These are phyloP conservation scores for Cryptococcus wingfieldii DNA, from an alignment of 1,284 basidiomycete species.

Conservation along the genomic window DNA sequence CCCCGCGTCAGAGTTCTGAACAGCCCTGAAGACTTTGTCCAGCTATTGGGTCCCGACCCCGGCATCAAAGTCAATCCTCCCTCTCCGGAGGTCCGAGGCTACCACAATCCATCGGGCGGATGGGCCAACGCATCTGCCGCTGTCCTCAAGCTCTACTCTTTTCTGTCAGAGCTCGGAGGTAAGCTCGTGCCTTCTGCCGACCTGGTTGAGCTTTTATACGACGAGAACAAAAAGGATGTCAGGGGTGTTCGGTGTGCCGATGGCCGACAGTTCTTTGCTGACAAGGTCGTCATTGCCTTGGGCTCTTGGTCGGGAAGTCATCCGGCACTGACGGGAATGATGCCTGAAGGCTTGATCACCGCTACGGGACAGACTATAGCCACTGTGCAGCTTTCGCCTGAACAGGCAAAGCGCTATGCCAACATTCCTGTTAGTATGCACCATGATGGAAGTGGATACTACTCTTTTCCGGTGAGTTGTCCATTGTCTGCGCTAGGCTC, in stretches of 20 bases:
- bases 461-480: slow-evolving; percentile 65
- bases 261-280: slow-evolving; percentile 21
- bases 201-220: slow-evolving; percentile 51
- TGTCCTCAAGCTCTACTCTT: slow-evolving; percentile 59
- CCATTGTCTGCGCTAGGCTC: not conserved
- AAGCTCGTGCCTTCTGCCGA: slow-evolving; percentile 57
- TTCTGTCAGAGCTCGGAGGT: slow-evolving; percentile 53
- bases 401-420: slow-evolving; percentile 61
- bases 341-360: slow-evolving; percentile 17
- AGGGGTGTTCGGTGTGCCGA: slow-evolving; percentile 10
- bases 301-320: slow-evolving; percentile 27
- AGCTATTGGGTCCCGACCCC: slow-evolving; percentile 1
- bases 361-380: slow-evolving; percentile 61
- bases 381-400: slow-evolving; percentile 63
- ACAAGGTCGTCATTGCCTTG: slow-evolving; percentile 22
- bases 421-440: slow-evolving; percentile 65
- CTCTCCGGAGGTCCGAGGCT: slow-evolving; percentile 50
- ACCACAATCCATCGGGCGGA: slow-evolving; percentile 68
- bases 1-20: too few relatives aligned
- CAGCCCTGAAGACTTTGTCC: too few relatives aligned
- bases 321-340: slow-evolving; percentile 14
- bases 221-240: slow-evolving; percentile 11
- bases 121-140: slow-evolving; percentile 74
- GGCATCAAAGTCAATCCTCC: slow-evolving; percentile 1
- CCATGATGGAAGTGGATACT: slow-evolving; percentile 61